A percentile compares a stretch with the other conserved stretches of the same genome.
phyloP scores from a whole-genome alignment of 192 early-diverging fungal species.

The Coemansia nantahalensis region DNA sequence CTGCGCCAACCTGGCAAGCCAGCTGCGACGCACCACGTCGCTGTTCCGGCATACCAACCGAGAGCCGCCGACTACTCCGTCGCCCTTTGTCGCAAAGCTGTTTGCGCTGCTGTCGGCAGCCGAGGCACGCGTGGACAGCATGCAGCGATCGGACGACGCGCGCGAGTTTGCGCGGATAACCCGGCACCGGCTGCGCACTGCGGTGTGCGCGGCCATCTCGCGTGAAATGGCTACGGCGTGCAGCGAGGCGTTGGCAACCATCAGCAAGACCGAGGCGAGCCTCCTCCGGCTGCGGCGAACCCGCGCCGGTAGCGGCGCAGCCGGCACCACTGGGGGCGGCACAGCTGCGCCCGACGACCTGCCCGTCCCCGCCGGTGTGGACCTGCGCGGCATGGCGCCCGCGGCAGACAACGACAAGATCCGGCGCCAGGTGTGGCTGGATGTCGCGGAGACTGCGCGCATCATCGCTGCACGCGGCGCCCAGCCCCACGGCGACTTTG shows the following conservation, averaged over 20 bases:
- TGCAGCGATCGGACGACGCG: not conserved
- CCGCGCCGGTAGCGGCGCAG: too few relatives aligned
- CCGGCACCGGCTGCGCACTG: slow-evolving; percentile 9
- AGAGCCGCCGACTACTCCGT: slow-evolving; percentile 20
- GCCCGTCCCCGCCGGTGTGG: slow-evolving; percentile 27
- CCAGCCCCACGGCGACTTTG: slow-evolving; percentile 23
- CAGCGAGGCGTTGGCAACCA: slow-evolving; percentile 30
- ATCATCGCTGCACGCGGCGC: slow-evolving; percentile 10
- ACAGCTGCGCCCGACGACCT: slow-evolving; percentile 3
- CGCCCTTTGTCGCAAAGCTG: slow-evolving; percentile 22
- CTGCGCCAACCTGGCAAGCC: slow-evolving; percentile 25
- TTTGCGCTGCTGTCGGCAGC: slow-evolving; percentile 11
- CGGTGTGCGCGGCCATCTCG: slow-evolving; percentile 18
- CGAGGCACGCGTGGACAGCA: slow-evolving; percentile 6
- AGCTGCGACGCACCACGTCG: slow-evolving; percentile 45
- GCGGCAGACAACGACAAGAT: slow-evolving; percentile 45
- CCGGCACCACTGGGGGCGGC: not conserved
- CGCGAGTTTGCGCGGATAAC: slow-evolving; percentile 1
- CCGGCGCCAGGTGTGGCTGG: slow-evolving; percentile 46
- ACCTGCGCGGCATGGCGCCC: slow-evolving; percentile 26
- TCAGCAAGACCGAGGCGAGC: slow-evolving; percentile 50
- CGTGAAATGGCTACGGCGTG: slow-evolving; percentile 19
- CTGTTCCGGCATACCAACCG: slow-evolving; percentile 45
- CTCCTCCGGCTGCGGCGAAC: slow-evolving; percentile 18
- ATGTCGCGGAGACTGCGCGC: slow-evolving; percentile 15